Conservation (phyloP, 805 yeast species). For the Myxozyma geophila region DNA sequence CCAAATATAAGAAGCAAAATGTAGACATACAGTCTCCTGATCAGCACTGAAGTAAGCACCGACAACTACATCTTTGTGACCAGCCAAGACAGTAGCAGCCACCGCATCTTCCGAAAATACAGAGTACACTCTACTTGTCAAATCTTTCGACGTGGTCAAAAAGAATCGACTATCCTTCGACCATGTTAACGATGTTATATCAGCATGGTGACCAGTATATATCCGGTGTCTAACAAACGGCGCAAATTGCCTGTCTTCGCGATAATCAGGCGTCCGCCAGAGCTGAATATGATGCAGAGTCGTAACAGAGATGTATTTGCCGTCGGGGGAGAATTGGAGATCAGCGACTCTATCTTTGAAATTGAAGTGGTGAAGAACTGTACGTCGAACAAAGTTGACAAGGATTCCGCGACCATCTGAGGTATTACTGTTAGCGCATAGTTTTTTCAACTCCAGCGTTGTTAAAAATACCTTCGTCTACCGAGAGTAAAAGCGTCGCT, state of each 20-base stretch:
- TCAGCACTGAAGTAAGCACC: constrained; percentile 84
- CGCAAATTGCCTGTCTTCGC: constrained; percentile 85
- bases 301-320: constrained; percentile 83
- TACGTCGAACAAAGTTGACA: constrained; percentile 79
- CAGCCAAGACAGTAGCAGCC: constrained; percentile 86
- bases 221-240: constrained; percentile 91
- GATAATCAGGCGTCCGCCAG: constrained; percentile 83
- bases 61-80: constrained; percentile 88
- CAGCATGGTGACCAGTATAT: constrained; percentile 91
- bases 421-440: neutral
- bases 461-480: constrained; percentile 54
- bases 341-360: constrained; percentile 79
- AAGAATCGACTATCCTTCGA: constrained; percentile 88
- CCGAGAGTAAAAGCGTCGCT: constrained; percentile 75
- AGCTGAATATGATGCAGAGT: constrained; percentile 81
- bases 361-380: constrained; percentile 91
- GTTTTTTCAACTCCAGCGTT: neutral
- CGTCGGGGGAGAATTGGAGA: constrained; percentile 85
- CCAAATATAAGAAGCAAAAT: neutral
- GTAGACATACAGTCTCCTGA: constrained; percentile 64
- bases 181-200: constrained; percentile 81
- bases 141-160: constrained; percentile 83
- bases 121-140: constrained; percentile 85
- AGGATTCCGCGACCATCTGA: constrained; percentile 91
- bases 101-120: constrained; percentile 67